These are phyloP conservation scores for Eurotiales sp. DNA, from an alignment of 2,329 filamentous ascomycete species.

Conservation along the genomic window DNA sequence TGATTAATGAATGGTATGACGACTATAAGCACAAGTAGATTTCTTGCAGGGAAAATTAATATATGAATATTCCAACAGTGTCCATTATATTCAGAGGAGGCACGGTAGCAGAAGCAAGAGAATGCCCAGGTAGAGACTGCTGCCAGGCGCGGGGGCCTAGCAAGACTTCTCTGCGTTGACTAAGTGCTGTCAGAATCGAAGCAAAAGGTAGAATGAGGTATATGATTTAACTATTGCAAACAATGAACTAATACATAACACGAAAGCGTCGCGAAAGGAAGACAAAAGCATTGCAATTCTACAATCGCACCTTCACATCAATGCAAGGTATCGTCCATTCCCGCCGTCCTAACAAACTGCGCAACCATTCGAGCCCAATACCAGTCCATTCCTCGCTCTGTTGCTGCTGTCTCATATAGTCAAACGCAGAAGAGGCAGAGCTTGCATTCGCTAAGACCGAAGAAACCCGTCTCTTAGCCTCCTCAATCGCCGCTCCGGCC, in stretches of 20 bases:
- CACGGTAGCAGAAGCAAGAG: too few relatives aligned
- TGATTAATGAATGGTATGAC: too few relatives aligned
- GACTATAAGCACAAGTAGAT: too few relatives aligned
- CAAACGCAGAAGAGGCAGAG: background rate
- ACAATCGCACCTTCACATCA: constrained; percentile 79
- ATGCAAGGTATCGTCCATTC: constrained; percentile 92
- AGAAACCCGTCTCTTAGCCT: constrained; percentile 43
- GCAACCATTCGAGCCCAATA: constrained; percentile 79
- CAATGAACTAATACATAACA: background rate
- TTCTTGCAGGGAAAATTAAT: too few relatives aligned
- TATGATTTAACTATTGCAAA: background rate
- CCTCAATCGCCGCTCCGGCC: constrained; percentile 63
- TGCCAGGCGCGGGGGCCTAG: too few relatives aligned
- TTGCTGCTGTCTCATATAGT: constrained; percentile 15
- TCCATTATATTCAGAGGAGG: too few relatives aligned
- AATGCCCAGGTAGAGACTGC: too few relatives aligned
- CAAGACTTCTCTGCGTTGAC: too few relatives aligned
- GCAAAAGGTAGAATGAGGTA: too few relatives aligned
- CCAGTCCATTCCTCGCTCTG: constrained; percentile 63
- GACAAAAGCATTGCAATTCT: constrained; percentile 18
- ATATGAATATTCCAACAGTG: too few relatives aligned
- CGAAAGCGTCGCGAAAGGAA: background rate
- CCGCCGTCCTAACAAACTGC: constrained; percentile 72
- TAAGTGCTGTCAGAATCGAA: too few relatives aligned
- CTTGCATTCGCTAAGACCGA: constrained; percentile 2